Evolutionary conservation across 2,329 filamentous ascomycete genomes (phyloP).

Genomic region (Pseudophaeomoniella oleicola): DNA sequence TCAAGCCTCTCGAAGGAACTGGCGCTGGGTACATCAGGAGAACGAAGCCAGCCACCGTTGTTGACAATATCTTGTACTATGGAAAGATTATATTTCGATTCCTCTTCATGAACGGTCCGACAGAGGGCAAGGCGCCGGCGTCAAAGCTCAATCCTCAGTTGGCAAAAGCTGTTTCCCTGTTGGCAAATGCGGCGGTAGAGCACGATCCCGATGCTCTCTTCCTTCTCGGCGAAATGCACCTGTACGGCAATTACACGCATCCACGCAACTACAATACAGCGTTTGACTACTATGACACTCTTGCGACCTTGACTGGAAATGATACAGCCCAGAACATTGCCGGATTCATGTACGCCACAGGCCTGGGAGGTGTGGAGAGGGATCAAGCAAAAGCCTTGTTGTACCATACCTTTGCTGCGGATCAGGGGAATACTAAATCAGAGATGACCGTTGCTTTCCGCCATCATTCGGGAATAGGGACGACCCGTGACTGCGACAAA

Average conservation of each 20-base stretch:
- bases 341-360: constrained; percentile 89
- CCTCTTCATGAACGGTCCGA: constrained; percentile 49
- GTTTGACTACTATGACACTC: constrained; percentile 64
- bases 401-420: constrained; percentile 87
- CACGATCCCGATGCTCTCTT: constrained; percentile 66
- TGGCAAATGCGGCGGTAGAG: constrained; percentile 42
- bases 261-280: constrained; percentile 67
- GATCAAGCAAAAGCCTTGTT: constrained; percentile 86
- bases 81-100: constrained; percentile 47
- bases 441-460: constrained; percentile 91
- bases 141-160: constrained; percentile 26
- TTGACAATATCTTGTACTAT: constrained; percentile 45
- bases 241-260: constrained; percentile 85
- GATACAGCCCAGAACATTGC: constrained; percentile 91
- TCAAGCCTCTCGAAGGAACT: neutral
- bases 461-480: constrained; percentile 71
- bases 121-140: constrained; percentile 19
- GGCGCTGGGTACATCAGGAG: constrained; percentile 2
- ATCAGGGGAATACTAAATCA: constrained; percentile 66
- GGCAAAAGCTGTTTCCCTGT: constrained; percentile 41
- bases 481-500: constrained; percentile 70
- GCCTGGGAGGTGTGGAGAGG: constrained; percentile 64
- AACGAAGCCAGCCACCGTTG: constrained; percentile 40
- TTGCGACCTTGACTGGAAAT: constrained; percentile 69
- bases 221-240: constrained; percentile 85